Evolutionary conservation across 805 yeast species (phyloP).

Genomic region (Starmerella tilneyi): DNA sequence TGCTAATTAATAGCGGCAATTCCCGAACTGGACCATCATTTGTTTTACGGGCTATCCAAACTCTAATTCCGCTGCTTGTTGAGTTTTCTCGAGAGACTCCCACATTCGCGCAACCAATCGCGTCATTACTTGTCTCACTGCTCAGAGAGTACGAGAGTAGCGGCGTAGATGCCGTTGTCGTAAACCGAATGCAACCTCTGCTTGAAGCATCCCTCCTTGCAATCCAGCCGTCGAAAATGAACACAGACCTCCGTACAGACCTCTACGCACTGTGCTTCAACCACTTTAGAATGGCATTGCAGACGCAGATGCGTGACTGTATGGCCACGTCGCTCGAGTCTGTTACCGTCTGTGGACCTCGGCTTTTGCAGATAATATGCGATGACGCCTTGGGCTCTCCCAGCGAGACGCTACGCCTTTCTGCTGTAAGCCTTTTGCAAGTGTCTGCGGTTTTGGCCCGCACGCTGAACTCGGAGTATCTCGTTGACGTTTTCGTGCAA

Average conservation of each 20-base stretch:
- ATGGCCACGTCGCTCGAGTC: slow-evolving; percentile 43
- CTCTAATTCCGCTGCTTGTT: slow-evolving; percentile 62
- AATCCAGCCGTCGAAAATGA: slow-evolving; percentile 56
- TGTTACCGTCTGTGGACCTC: slow-evolving; percentile 49
- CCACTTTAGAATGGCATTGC: slow-evolving; percentile 45
- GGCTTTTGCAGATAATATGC: slow-evolving; percentile 53
- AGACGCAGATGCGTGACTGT: slow-evolving; percentile 9
- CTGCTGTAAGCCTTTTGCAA: slow-evolving; percentile 68
- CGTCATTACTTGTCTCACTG: slow-evolving; percentile 62
- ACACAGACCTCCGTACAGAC: slow-evolving; percentile 62
- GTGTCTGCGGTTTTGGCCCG: slow-evolving; percentile 48
- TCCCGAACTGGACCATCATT: slow-evolving; percentile 49
- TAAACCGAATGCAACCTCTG: slow-evolving; percentile 42
- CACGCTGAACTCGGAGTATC: slow-evolving; percentile 42
- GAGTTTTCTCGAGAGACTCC: slow-evolving; percentile 61
- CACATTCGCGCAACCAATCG: slow-evolving; percentile 61
- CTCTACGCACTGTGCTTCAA: slow-evolving; percentile 63
- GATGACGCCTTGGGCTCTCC: slow-evolving; percentile 64
- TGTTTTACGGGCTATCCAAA: slow-evolving; percentile 65
- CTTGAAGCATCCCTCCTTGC: slow-evolving; percentile 69
- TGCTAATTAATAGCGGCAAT: slow-evolving; percentile 37
- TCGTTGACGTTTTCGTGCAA: slow-evolving; percentile 50
- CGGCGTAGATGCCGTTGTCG: slow-evolving; percentile 28
- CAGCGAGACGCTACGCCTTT: slow-evolving; percentile 64
- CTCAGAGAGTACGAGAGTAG: slow-evolving; percentile 48